A percentile compares a stretch with the other conserved stretches of the same genome.
Conservation (phyloP, 148 eudicot species). For the Euryodendron excelsum region DNA sequence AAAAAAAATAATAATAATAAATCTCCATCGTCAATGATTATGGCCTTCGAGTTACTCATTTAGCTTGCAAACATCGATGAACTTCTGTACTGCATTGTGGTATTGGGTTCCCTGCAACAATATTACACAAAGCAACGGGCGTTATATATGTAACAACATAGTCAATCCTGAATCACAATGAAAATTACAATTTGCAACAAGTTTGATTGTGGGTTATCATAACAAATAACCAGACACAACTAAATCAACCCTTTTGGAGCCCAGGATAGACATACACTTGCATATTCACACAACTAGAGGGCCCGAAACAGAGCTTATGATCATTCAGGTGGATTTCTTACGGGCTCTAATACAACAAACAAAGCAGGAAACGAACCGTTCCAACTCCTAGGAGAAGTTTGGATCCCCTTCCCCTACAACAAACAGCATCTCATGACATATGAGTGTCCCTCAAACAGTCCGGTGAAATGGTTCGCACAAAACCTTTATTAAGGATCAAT, state of each 20-base stretch:
- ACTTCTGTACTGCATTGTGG: slow-evolving; percentile 87
- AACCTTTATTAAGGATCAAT: too few relatives aligned
- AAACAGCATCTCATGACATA: neutral
- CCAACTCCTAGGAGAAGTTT: neutral
- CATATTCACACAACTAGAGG: too few relatives aligned
- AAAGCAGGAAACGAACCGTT: neutral
- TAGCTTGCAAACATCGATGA: slow-evolving; percentile 69
- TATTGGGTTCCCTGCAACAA: slow-evolving; percentile 83
- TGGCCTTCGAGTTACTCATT: slow-evolving; percentile 25
- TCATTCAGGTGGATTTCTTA: neutral
- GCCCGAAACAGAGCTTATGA: neutral
- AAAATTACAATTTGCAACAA: neutral
- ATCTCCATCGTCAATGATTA: too few relatives aligned
- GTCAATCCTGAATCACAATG: neutral
- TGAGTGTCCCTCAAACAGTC: neutral
- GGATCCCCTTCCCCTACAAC: neutral
- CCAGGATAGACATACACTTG: neutral
- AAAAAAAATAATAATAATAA: too few relatives aligned
- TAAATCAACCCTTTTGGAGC: neutral
- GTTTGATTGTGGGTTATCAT: neutral
- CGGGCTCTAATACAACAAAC: neutral
- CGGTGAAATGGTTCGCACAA: neutral
- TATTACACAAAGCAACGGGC: neutral
- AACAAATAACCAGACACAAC: neutral
- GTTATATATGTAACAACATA: neutral